Base-by-base conservation (phyloP, 495 filamentous ascomycete genomes). In the Bombardia bombarda region DNA sequence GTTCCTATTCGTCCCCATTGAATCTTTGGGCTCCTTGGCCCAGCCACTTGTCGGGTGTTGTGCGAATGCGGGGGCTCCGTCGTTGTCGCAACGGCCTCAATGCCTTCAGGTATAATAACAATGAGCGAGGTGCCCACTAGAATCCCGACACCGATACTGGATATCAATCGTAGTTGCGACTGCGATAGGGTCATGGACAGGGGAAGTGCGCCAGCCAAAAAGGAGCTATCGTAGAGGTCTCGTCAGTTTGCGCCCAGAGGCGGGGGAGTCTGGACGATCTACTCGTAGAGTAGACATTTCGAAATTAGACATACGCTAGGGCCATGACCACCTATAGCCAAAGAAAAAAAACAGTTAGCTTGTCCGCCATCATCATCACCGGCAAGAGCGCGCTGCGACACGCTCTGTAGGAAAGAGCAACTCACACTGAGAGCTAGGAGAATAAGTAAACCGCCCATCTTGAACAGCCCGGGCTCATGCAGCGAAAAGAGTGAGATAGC, bases 71-170 rank as follows among this genome's bases (percentile, higher is more conserved):
- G 43, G 10, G 61, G 39, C 25, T 61, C 53, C 33, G 63, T 73
- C 8, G 82, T 72, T 50, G 76, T 80, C 56, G 94, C 89, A 37
- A 96, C 68, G 6, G 92, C 92, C 55, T 96, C 92, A 37, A 97
- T 80, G 13, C 92, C 92, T 62, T 98, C 92, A 0, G 92, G 92
- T 55, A 98, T 95, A 58, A 98, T 98, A 2, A 98, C 87, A 43
- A 97, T 89, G 51, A 98, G 75, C 7, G 88, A 87, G 25, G 90
- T 97, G 26, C 92, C 92, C 17, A 98, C 89, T 7, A 98, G 71
- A 13, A 98, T 83, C 31, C 92, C 92, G 69, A 95, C 87, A 23
- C 92, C 92, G 58, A 98, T 79, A 17, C 88, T 87, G 9, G 89
- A 89, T 60, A 97, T 86, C 26, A 96, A 62, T 56, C 92, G 80